Evolutionary conservation across 176 grass and related monocot species (phyloP), one percentile per base, ranked within the genome.

Genomic region (Rhynchospora pubera): DNA sequence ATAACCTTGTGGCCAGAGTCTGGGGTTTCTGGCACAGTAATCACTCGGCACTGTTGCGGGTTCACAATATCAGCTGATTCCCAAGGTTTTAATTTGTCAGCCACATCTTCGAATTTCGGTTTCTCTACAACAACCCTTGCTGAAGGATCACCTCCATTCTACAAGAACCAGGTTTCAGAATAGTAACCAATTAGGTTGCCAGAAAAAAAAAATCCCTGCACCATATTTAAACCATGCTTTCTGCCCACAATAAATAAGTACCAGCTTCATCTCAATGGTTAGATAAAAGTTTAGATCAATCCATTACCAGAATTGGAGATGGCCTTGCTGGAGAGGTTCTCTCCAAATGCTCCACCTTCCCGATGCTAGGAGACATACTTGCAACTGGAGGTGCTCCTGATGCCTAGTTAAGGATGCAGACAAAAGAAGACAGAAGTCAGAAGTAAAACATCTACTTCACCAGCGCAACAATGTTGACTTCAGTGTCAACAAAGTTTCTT

Each of bases 321-420:
- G 95, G 90, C 62, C 83, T 93, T 79, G 88, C 90, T 89, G 95
- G 95, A 93, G 95, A 98, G 77, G 90, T 93, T 84, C 92, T 91
- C 61, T 98, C 95, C 67, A 91, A 83, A 71, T 88, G 88, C 85
- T 94, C 95, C 45, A 94, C 89, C 84, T 85, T 89, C 71, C 92
- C 79, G 53, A 98, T 85, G 66, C 83, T 98, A 67, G 95, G 78
- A 86, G 95, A 85, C 73, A 93, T 90, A 75, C 78, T 83, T 47
- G 83, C 78, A 92, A 91, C 95, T 87, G 91, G 87, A 91, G 92
- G 92, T 84, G 92, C 34, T 60, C 92, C 87, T 62, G 90, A 92
- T 58, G 93, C 90, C 94, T 97, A 23, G 69, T 62, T 7, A 77
- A 47, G 44, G 44, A 57, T 22, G 44, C 34, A 39, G 34, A 39